Conservation (phyloP, 208 protist genomes). For the Leptomonas seymouri region DNA sequence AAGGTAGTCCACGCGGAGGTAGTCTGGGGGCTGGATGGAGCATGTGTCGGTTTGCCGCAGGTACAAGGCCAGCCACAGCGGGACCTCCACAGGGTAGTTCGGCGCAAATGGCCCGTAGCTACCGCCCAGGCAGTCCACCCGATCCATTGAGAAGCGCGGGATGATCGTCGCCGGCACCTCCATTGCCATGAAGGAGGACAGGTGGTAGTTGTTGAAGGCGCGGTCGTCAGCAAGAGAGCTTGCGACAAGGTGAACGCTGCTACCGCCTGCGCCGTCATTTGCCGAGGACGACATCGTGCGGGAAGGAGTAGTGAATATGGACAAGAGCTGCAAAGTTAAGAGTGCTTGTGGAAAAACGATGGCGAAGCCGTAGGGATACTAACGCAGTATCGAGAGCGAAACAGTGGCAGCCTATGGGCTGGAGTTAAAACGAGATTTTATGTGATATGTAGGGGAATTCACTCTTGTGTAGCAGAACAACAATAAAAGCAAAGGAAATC, state of each 20-base stretch:
- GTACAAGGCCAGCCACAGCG: slow-evolving; percentile 87
- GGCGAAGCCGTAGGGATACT: too few relatives aligned
- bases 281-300: slow-evolving; percentile 17
- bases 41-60: slow-evolving; percentile 86
- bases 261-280: neutral
- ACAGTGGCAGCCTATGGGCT: too few relatives aligned
- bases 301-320: neutral
- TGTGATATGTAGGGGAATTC: too few relatives aligned
- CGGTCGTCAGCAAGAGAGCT: slow-evolving; percentile 35
- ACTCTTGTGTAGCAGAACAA: neutral
- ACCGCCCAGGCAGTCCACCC: slow-evolving; percentile 65
- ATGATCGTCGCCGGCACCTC: slow-evolving; percentile 74
- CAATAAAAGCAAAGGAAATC: too few relatives aligned
- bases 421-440: too few relatives aligned
- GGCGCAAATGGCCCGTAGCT: slow-evolving; percentile 79
- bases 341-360: too few relatives aligned
- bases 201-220: slow-evolving; percentile 80
- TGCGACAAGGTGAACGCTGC: slow-evolving; percentile 24
- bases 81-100: slow-evolving; percentile 80
- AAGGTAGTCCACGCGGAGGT: slow-evolving; percentile 60
- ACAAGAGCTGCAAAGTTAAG: neutral
- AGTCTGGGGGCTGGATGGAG: slow-evolving; percentile 61
- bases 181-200: slow-evolving; percentile 80
- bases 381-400: too few relatives aligned
- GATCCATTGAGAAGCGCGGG: slow-evolving; percentile 81